Evolutionary conservation across 2,329 filamentous ascomycete species (phyloP).

Genomic region (Zymoseptoria tritici): DNA sequence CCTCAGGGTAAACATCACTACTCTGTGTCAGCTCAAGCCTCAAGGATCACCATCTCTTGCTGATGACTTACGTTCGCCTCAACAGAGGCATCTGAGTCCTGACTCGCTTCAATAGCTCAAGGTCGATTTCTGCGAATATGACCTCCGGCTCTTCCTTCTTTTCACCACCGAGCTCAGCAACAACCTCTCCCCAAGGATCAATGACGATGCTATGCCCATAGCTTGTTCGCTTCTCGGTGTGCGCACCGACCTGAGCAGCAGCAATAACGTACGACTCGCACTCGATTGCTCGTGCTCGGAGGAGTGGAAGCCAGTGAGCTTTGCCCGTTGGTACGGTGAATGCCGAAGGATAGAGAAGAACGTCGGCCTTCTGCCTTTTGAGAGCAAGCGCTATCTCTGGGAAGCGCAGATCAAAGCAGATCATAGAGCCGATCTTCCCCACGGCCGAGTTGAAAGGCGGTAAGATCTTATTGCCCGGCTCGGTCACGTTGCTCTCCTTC

Average conservation of each 20-base stretch:
- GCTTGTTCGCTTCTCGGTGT: constrained; percentile 68
- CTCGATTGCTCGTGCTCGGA: constrained; percentile 78
- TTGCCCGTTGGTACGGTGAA: constrained; percentile 81
- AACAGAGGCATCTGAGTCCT: constrained; percentile 31
- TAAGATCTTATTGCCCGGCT: constrained; percentile 57
- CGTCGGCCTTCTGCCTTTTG: constrained; percentile 58
- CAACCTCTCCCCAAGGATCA: constrained; percentile 75
- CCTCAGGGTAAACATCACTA: constrained; percentile 28
- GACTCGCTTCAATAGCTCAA: constrained; percentile 31
- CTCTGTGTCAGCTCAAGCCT: constrained; percentile 8
- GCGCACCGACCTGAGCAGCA: constrained; percentile 69
- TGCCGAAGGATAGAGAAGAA: constrained; percentile 80
- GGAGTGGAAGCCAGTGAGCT: constrained; percentile 76
- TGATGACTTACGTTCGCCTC: constrained; percentile 28
- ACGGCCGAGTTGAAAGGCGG: constrained; percentile 65
- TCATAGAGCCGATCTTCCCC: constrained; percentile 69
- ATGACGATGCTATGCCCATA: constrained; percentile 83
- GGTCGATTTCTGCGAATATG: constrained; percentile 33
- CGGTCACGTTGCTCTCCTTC: constrained; percentile 60
- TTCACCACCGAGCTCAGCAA: constrained; percentile 54
- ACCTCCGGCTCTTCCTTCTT: constrained; percentile 36
- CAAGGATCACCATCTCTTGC: constrained; percentile 3
- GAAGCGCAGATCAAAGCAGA: constrained; percentile 89
- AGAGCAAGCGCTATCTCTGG: constrained; percentile 66
- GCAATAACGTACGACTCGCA: constrained; percentile 82